These are phyloP conservation scores for Saccharomycopsis fibuligera DNA, from an alignment of 805 yeast species.

Conservation along the genomic window DNA sequence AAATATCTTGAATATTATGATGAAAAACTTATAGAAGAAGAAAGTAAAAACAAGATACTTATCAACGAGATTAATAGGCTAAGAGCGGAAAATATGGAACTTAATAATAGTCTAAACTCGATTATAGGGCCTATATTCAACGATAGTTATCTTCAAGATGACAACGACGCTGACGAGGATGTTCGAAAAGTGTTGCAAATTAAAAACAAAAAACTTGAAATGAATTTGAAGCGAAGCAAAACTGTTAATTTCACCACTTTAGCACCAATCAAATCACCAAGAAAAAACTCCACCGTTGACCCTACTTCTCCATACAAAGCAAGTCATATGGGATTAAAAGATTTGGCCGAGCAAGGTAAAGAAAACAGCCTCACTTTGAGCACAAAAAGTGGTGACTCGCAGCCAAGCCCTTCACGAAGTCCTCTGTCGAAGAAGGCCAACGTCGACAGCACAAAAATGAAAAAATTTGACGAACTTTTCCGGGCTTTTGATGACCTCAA, in stretches of 20 bases:
- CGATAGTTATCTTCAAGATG: background rate
- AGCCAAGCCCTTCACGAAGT: too few species aligned
- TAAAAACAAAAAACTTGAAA: background rate
- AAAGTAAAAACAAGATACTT: constrained; percentile 24
- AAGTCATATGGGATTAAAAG: too few species aligned
- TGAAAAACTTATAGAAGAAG: constrained; percentile 26
- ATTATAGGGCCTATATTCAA: constrained; percentile 7
- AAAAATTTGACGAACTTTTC: too few species aligned
- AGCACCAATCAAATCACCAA: background rate
- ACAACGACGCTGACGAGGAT: background rate
- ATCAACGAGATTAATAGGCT: constrained; percentile 15
- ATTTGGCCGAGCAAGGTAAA: too few species aligned
- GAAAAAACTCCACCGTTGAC: background rate
- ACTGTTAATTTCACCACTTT: background rate
- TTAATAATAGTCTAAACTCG: constrained; percentile 3
- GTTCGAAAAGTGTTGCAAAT: background rate
- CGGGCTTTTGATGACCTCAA: too few species aligned
- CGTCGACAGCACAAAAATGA: too few species aligned
- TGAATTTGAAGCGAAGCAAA: background rate
- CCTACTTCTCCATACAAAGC: too few species aligned
- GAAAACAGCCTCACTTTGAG: too few species aligned
- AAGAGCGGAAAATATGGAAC: constrained; percentile 1
- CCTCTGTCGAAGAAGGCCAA: too few species aligned
- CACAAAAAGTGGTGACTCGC: too few species aligned
- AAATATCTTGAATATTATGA: constrained; percentile 24